Base-by-base conservation (phyloP, 768 basidiomycete genomes). In the Hericium erinaceus region DNA sequence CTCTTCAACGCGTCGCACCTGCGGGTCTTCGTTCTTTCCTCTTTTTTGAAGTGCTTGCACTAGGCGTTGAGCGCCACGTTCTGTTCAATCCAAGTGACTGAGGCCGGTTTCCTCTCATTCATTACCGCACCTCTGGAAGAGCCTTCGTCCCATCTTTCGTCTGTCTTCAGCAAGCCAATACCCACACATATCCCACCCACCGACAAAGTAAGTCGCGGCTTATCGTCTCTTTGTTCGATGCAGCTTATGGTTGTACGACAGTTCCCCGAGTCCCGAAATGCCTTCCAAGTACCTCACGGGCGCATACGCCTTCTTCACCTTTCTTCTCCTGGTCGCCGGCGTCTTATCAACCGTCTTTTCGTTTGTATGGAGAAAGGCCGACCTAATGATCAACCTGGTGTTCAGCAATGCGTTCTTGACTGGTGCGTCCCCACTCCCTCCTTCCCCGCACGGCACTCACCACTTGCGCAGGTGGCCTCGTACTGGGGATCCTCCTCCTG, bases 311-410 rank as follows among this genome's bases (percentile, higher is more conserved):
- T 79, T 83, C 69, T 75, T 93, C 61, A 87, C 86, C 72, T 58
- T 85, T 55, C 77, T 75, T 60, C 79, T 95, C 51, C 76, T 93
- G 50, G 80, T 74, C n/a, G 84, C 87, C 12, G 91, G 88, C 48
- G 72, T 75, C 44, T 58, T 92, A 54, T 72, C 83, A 12, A 72
- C 94, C 58, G 77, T 78, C 44, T 72, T 92, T 51, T 87, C 89
- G 16, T 72, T 92, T 57, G 66, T 87, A 39, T 93, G 88, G 87
- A 78, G 82, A 55, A 72, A 74, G 48, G 78, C 82, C 8, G 78
- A 88, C 64, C 66, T 87, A n/a, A 72, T 94, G 57, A 74, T 87
- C 70, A 90, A 91, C 67, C 75, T 91, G 74, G 81, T 87, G 37
- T 70, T 94, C 53, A 80, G 76, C 58, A 63, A 69, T 13, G 64